These are phyloP conservation scores for Vitis rotundifolia DNA, from an alignment of 164 flowering plant species.

Conservation along the genomic window DNA sequence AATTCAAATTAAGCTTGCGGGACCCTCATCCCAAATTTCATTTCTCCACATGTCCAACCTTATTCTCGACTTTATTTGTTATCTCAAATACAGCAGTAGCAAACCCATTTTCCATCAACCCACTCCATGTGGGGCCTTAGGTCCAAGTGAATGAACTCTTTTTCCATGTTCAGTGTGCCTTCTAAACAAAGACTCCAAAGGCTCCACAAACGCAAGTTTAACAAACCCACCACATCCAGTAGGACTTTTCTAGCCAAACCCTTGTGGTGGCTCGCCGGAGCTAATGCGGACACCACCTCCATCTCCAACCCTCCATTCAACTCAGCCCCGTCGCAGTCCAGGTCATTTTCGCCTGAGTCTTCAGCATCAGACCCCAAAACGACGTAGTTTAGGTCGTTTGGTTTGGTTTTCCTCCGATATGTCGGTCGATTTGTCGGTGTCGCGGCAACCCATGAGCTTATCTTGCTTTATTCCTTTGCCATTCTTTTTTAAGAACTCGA, in stretches of 20 bases:
- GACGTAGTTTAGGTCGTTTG: background rate
- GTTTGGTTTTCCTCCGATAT: background rate
- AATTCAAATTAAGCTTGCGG: too few species aligned
- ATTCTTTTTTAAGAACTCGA: background rate
- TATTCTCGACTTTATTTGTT: too few species aligned
- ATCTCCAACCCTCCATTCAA: background rate
- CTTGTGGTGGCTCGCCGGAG: constrained; percentile 15
- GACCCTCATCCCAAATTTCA: too few species aligned
- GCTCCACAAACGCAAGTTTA: constrained; percentile 23
- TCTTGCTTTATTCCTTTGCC: constrained; percentile 5
- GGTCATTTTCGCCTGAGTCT: background rate
- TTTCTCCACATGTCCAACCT: too few species aligned
- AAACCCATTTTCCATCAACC: too few species aligned
- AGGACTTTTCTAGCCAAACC: constrained; percentile 24
- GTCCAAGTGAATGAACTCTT: too few species aligned
- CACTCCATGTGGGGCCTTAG: too few species aligned
- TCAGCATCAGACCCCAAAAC: background rate
- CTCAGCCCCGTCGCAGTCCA: background rate
- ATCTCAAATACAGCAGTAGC: too few species aligned
- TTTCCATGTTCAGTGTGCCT: too few species aligned
- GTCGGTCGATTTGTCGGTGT: background rate
- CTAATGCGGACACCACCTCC: background rate
- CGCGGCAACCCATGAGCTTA: background rate
- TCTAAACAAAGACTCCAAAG: constrained; percentile 21
- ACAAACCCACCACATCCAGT: constrained; percentile 27